phyloP scores from a whole-genome alignment of 106 monocot genomes.

The Phalaenopsis equestris region DNA sequence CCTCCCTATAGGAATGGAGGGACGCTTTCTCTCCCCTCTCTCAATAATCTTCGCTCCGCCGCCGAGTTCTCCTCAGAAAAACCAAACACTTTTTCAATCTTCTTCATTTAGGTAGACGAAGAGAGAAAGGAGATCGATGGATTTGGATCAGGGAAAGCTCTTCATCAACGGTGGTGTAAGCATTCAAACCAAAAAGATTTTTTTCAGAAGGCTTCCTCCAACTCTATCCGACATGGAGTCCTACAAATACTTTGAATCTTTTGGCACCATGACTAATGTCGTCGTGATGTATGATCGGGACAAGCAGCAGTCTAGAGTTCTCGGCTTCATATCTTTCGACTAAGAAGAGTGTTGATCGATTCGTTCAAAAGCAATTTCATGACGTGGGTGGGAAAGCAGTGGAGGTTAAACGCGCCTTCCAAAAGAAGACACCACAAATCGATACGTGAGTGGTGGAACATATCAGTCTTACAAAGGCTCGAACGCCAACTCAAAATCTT shows the following conservation, averaged over 20 bases:
- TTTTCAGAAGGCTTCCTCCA: conserved; percentile 33
- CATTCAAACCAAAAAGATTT: conserved; percentile 34
- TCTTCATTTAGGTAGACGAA: too few relatives aligned
- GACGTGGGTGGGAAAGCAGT: conserved; percentile 30
- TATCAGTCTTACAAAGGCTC: conserved; percentile 57
- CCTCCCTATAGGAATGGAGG: too few relatives aligned
- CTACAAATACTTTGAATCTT: conserved; percentile 27
- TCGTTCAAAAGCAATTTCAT: conserved; percentile 23
- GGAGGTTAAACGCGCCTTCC: conserved; percentile 35
- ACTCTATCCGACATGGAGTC: conserved; percentile 25
- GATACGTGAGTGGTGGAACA: conserved; percentile 47
- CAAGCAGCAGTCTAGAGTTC: conserved; percentile 37
- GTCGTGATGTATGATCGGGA: conserved; percentile 46
- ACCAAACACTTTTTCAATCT: too few relatives aligned
- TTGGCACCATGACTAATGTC: conserved; percentile 30
- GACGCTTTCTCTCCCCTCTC: too few relatives aligned
- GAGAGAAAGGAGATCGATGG: too few relatives aligned
- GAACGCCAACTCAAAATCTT: conserved; percentile 34
- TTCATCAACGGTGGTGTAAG: conserved; percentile 12
- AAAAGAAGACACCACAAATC: conserved; percentile 18
- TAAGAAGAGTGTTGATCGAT: conserved; percentile 26
- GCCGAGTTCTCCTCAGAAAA: too few relatives aligned
- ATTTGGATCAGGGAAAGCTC: conserved; percentile 4
- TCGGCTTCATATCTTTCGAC: conserved; percentile 38
- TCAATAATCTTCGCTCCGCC: too few relatives aligned